phyloP scores from a whole-genome alignment of 208 protist genomes.

The Endotrypanum monterogeii region DNA sequence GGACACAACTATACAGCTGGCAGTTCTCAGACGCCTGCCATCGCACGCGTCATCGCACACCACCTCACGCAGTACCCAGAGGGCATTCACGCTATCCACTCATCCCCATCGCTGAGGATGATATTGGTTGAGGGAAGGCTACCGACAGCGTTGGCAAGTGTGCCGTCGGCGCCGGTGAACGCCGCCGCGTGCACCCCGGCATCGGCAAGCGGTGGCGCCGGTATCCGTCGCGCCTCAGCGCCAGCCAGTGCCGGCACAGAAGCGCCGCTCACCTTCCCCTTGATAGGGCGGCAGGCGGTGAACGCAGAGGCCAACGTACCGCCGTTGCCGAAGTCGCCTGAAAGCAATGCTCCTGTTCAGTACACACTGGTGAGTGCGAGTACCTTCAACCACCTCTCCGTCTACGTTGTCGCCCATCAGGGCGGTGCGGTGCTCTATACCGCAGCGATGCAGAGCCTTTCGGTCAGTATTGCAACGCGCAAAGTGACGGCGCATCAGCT shows the following conservation, averaged over 20 bases:
- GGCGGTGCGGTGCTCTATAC: slow-evolving; percentile 54
- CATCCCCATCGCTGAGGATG: slow-evolving; percentile 48
- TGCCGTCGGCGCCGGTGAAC: slow-evolving; percentile 14
- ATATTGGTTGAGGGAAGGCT: slow-evolving; percentile 49
- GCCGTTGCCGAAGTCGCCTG: slow-evolving; percentile 27
- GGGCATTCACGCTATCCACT: slow-evolving; percentile 65
- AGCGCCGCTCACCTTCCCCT: neutral
- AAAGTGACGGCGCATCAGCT: slow-evolving; percentile 78
- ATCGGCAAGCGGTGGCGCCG: neutral
- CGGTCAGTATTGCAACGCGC: slow-evolving; percentile 57
- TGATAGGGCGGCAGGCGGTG: neutral
- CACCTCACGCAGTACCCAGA: slow-evolving; percentile 65
- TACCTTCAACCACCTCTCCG: slow-evolving; percentile 81
- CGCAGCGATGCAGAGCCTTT: slow-evolving; percentile 69
- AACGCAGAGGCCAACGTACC: slow-evolving; percentile 36
- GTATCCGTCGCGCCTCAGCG: neutral
- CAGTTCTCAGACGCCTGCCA: slow-evolving; percentile 20
- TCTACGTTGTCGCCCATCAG: slow-evolving; percentile 75
- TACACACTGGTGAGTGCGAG: slow-evolving; percentile 74
- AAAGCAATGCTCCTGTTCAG: slow-evolving; percentile 51
- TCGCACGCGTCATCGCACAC: slow-evolving; percentile 32
- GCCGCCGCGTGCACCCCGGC: slow-evolving; percentile 1
- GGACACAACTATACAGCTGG: neutral
- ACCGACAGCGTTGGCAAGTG: slow-evolving; percentile 13
- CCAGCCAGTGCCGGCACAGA: neutral